These are phyloP conservation scores for Groenewaldozyma sp. DNA, from an alignment of 1,139 yeast species.

Conservation along the genomic window DNA sequence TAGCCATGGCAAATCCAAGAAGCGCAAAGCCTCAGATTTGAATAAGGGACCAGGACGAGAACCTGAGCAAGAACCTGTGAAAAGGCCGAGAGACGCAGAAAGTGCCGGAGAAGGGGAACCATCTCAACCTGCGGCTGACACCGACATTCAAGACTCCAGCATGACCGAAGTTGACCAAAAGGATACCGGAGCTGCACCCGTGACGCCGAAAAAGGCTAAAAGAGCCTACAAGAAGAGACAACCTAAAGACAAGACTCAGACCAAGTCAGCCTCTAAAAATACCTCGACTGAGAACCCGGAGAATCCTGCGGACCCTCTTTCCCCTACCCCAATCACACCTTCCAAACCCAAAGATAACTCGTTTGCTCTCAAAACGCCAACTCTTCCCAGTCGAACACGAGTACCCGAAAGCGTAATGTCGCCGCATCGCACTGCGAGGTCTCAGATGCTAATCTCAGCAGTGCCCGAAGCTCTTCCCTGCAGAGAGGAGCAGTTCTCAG, in stretches of 20 bases:
- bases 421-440: slow-evolving; percentile 44
- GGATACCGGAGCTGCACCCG: too few relatives aligned
- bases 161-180: background rate
- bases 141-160: slow-evolving; percentile 2
- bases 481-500: slow-evolving; percentile 77
- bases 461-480: slow-evolving; percentile 68
- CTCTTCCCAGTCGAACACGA: background rate
- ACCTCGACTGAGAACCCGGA: background rate
- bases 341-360: background rate
- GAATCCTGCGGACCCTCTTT: background rate
- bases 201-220: too few relatives aligned
- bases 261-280: background rate
- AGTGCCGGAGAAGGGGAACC: background rate
- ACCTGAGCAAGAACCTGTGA: background rate
- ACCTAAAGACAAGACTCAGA: background rate
- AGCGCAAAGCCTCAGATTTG: background rate
- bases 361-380: background rate
- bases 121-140: background rate
- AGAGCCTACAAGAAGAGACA: background rate
- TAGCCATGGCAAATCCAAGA: background rate
- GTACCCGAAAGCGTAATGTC: slow-evolving; percentile 1
- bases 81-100: too few relatives aligned
- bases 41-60: background rate
- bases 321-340: background rate
- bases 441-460: slow-evolving; percentile 55